Conservation (phyloP, 202 grass and related monocot genomes). For the Schoenoplectus triqueter region DNA sequence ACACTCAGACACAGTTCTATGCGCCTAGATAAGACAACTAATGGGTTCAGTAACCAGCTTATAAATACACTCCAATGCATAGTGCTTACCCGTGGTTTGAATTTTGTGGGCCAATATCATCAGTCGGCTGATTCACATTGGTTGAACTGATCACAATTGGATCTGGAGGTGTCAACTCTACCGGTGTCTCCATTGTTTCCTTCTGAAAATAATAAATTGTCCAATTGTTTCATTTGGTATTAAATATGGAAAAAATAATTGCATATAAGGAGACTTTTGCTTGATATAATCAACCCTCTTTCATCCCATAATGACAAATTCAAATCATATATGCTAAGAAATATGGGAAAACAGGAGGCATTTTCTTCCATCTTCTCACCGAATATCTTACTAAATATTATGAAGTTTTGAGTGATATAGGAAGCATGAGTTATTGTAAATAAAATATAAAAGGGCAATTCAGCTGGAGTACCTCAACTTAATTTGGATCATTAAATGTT, state of each 20-base stretch:
- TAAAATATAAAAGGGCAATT: neutral
- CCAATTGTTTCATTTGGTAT: conserved; percentile 17
- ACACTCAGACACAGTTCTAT: neutral
- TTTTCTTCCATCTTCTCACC: neutral
- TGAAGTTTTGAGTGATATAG: neutral
- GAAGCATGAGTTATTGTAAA: neutral
- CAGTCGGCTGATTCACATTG: conserved; percentile 45
- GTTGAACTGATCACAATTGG: conserved; percentile 22
- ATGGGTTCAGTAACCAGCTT: neutral
- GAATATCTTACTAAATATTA: neutral
- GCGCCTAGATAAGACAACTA: neutral
- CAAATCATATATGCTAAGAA: neutral
- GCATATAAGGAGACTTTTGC: neutral
- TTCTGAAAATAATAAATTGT: conserved; percentile 15
- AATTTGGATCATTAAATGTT: neutral
- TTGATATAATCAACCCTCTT: neutral
- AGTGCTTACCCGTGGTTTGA: conserved; percentile 53
- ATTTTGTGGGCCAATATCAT: conserved; percentile 45
- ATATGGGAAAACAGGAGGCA: neutral
- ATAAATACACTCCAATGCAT: conserved; percentile 1
- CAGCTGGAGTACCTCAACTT: neutral
- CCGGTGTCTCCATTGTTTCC: conserved; percentile 45
- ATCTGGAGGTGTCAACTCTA: conserved; percentile 34
- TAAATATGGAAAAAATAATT: neutral
- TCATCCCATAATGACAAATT: neutral